phyloP scores from a whole-genome alignment of 2,329 filamentous ascomycete species.

The Colletotrichum sp. region DNA sequence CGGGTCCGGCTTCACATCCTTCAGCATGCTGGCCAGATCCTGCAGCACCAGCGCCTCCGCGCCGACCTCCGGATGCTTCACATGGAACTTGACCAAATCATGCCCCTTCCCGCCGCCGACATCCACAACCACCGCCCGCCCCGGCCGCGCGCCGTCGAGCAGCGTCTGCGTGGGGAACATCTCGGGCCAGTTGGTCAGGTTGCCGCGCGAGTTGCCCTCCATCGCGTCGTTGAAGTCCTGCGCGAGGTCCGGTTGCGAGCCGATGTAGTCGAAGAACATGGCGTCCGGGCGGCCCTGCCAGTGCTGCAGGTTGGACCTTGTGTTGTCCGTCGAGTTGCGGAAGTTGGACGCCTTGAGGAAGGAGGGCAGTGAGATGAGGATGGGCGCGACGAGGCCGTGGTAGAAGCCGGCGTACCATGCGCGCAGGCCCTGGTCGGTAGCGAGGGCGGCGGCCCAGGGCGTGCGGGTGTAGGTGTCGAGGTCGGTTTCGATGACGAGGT shows the following conservation, averaged over 20 bases:
- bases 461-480: constrained; percentile 39
- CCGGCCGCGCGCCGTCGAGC: constrained; percentile 29
- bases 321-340: constrained; percentile 37
- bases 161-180: constrained; percentile 26
- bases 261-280: constrained; percentile 37
- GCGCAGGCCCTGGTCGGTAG: constrained; percentile 30
- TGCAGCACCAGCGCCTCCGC: constrained; percentile 35
- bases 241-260: constrained; percentile 30
- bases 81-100: constrained; percentile 37
- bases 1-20: constrained; percentile 25
- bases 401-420: constrained; percentile 38
- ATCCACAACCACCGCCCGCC: constrained; percentile 35
- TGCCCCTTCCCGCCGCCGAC: constrained; percentile 42
- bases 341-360: constrained; percentile 37
- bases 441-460: constrained; percentile 34
- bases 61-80: constrained; percentile 27
- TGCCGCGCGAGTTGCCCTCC: constrained; percentile 42
- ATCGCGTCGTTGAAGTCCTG: constrained; percentile 39
- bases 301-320: constrained; percentile 37
- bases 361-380: constrained; percentile 35
- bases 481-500: constrained; percentile 36
- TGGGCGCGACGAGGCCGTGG: constrained; percentile 33
- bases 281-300: constrained; percentile 27
- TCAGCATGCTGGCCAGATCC: constrained; percentile 37
- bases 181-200: constrained; percentile 40